Evolutionary conservation across 2,329 filamentous ascomycete genomes (phyloP), one percentile per base, ranked within the genome.

Genomic region (Cryoendolithus antarcticus): DNA sequence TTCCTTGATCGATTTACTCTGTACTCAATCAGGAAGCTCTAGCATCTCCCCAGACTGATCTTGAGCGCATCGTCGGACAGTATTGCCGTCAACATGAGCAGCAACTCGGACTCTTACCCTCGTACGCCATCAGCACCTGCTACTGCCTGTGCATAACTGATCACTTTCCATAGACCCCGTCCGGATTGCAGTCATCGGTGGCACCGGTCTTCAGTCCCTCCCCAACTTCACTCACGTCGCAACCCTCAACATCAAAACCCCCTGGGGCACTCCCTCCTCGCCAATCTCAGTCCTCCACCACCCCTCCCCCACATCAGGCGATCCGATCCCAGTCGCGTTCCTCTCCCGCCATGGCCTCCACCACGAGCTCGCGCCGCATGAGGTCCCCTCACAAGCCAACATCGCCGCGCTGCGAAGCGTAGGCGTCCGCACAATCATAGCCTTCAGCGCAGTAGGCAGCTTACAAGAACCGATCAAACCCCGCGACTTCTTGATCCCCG

Each of bases 391-490:
- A 49, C 85, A 85, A 47, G 91, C 91, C 63, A 98, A 96, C 69
- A 93, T 98, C 55, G 89, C 91, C n/a, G 91, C 91, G n/a, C 72
- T 98, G 47, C 80, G 91, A 48, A 79, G 76, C 54, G 71, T 98
- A 44, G 91, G 91, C 49, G 91, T 96, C 34, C 80, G 88, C 56
- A 83, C 78, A 59, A 76, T 96, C 60, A 84, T 98, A 58, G 86
- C 89, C 48, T 98, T 98, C 69, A 89, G 82, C 48, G 91, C 91
- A 35, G 91, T 98, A 41, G 91, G 91, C 46, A 89, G 82, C 55
- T 69, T 98, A 58, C 85, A 82, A 59, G 91, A 95, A 67, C 76
- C 86, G 56, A 89, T 98, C 62, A 85, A 83, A 65, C 91, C 91
- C 32, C 82, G 91, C 65, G 91, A 98, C 69, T 98, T 98, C 62